phyloP scores from a whole-genome alignment of 352 stramenopile species.

The Phytophthora cactorum region DNA sequence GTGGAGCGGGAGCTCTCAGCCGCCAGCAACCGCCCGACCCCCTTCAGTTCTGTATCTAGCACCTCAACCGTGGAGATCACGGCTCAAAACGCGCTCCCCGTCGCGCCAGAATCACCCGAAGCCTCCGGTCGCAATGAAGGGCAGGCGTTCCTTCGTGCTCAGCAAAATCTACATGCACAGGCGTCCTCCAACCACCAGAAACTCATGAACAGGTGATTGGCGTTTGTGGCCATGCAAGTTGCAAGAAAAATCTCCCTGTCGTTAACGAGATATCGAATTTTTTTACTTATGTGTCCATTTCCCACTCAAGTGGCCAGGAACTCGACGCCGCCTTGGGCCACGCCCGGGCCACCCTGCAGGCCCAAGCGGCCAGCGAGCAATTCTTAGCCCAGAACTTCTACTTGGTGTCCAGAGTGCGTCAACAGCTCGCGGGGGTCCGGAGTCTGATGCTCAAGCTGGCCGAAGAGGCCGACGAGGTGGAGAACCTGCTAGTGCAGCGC shows the following conservation, averaged over 20 bases:
- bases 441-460: slow-evolving; percentile 63
- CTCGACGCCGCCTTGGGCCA: slow-evolving; percentile 46
- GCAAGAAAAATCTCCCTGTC: background rate
- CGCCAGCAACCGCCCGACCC: slow-evolving; percentile 19
- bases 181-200: slow-evolving; percentile 47
- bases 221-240: slow-evolving; percentile 1
- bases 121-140: slow-evolving; percentile 37
- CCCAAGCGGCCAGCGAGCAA: slow-evolving; percentile 71
- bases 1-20: slow-evolving; percentile 53
- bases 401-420: slow-evolving; percentile 54
- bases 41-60: slow-evolving; percentile 8
- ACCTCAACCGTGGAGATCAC: slow-evolving; percentile 11
- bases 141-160: slow-evolving; percentile 47
- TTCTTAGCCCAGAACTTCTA: slow-evolving; percentile 75
- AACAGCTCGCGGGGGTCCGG: slow-evolving; percentile 57
- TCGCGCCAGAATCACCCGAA: slow-evolving; percentile 6
- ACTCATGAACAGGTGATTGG: slow-evolving; percentile 51
- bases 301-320: slow-evolving; percentile 50
- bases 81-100: slow-evolving; percentile 10
- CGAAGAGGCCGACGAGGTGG: slow-evolving; percentile 68
- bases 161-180: slow-evolving; percentile 43
- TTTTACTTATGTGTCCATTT: slow-evolving; percentile 18
- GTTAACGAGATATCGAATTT: slow-evolving; percentile 23
- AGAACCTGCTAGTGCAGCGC: slow-evolving; percentile 68
- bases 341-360: slow-evolving; percentile 55